Evolutionary conservation across 257 asterid genomes (phyloP).

Genomic region (Solanum pennellii): DNA sequence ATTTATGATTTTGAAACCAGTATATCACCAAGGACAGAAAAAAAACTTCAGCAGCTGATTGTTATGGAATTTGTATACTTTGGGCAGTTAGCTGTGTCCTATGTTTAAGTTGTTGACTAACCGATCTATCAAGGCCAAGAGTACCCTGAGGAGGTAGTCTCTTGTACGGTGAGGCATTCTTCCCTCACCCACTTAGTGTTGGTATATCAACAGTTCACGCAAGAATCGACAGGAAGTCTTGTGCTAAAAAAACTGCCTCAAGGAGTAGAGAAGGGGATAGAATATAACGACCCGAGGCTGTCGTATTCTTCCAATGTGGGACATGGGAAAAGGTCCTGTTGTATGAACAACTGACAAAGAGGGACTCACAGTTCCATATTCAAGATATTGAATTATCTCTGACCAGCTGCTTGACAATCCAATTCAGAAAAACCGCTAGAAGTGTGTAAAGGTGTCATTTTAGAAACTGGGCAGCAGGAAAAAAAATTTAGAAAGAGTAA

Average conservation of each 20-base stretch:
- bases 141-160: neutral
- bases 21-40: neutral
- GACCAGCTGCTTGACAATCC: neutral
- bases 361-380: neutral
- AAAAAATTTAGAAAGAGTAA: neutral
- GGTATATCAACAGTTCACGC: neutral
- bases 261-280: neutral
- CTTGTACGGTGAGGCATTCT: neutral
- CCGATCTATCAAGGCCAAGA: neutral
- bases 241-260: neutral
- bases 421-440: neutral
- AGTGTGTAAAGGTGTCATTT: neutral
- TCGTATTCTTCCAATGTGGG: neutral
- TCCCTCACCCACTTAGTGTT: neutral
- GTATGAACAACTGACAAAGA: neutral
- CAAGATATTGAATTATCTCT: neutral
- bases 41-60: neutral
- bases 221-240: neutral
- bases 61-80: neutral
- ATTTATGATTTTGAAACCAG: neutral
- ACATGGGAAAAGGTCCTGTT: neutral
- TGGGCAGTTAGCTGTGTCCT: neutral
- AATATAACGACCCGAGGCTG: neutral
- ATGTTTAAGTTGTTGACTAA: neutral
- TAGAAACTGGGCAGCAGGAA: neutral